Evolutionary conservation across 768 basidiomycete species (phyloP).

Genomic region (Fomitopsis pulvina): DNA sequence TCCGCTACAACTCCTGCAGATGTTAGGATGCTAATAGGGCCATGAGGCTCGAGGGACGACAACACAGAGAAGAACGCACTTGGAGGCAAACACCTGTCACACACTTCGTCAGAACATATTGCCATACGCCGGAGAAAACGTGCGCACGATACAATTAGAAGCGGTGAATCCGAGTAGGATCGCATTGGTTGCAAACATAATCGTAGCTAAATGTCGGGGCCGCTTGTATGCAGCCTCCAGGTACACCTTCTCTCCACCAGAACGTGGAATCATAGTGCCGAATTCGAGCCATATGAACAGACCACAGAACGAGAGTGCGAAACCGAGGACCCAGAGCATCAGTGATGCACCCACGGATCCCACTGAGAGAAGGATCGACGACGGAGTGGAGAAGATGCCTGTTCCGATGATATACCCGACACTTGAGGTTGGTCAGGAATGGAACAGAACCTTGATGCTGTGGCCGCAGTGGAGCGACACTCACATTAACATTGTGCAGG

Average conservation of each 20-base stretch:
- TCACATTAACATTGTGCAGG: slow-evolving; percentile 25
- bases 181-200: slow-evolving; percentile 29
- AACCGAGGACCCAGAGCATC: slow-evolving; percentile 60
- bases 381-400: slow-evolving; percentile 60
- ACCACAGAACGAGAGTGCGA: slow-evolving; percentile 50
- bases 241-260: slow-evolving; percentile 60
- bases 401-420: slow-evolving; percentile 56
- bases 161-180: slow-evolving; percentile 33
- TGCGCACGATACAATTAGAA: slow-evolving; percentile 21
- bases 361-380: slow-evolving; percentile 49
- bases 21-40: slow-evolving; percentile 36
- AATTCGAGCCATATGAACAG: slow-evolving; percentile 60
- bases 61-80: slow-evolving; percentile 29
- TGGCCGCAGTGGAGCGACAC: too few relatives aligned
- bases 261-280: slow-evolving; percentile 57
- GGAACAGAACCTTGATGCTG: too few relatives aligned
- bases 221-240: slow-evolving; percentile 45
- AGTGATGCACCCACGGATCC: slow-evolving; percentile 56
- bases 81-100: not conserved
- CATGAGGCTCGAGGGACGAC: slow-evolving; percentile 39
- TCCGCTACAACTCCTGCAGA: slow-evolving; percentile 24
- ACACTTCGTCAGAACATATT: not conserved
- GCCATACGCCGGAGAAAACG: not conserved
- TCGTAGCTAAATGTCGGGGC: slow-evolving; percentile 27
- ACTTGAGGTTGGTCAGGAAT: slow-evolving; percentile 21